phyloP scores from a whole-genome alignment of 2,329 filamentous ascomycete genomes.

The Aureobasidium sp. region DNA sequence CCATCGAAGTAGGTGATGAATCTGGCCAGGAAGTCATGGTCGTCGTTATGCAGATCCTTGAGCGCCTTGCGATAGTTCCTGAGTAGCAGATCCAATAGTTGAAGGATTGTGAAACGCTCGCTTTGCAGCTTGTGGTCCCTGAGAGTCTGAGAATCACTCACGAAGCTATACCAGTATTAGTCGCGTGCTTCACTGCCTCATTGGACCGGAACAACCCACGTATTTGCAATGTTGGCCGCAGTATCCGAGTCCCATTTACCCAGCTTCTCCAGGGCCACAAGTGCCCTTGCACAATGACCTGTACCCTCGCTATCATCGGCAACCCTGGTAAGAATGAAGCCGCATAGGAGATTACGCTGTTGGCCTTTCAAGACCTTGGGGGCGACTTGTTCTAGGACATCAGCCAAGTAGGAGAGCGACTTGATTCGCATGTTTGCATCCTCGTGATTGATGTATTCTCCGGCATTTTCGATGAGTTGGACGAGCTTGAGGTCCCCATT shows the following conservation, averaged over 20 bases:
- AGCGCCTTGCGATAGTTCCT: conserved; percentile 52
- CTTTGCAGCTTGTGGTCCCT: conserved; percentile 54
- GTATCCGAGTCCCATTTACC: conserved; percentile 53
- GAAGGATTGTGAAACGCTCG: conserved; percentile 53
- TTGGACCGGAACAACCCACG: conserved; percentile 28
- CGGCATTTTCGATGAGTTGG: conserved; percentile 54
- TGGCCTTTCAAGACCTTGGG: conserved; percentile 51
- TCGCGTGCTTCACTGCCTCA: not conserved
- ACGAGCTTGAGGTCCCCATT: conserved; percentile 53
- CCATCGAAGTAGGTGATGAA: conserved; percentile 59
- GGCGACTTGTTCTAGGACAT: conserved; percentile 43
- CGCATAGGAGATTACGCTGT: conserved; percentile 51
- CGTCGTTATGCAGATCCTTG: conserved; percentile 45
- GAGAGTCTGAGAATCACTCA: conserved; percentile 48
- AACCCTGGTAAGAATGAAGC: conserved; percentile 57
- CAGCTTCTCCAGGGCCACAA: conserved; percentile 51
- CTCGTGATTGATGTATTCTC: conserved; percentile 60
- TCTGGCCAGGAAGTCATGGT: conserved; percentile 48
- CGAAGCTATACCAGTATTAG: conserved; percentile 33
- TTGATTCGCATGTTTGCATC: conserved; percentile 53
- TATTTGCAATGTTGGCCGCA: conserved; percentile 45
- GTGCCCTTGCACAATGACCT: conserved; percentile 50
- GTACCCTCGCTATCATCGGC: conserved; percentile 46
- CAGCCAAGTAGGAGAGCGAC: conserved; percentile 44
- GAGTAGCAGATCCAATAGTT: conserved; percentile 54